Percentiles rank a stretch among this genome's conserved stretches.
Conservation (phyloP, 2,329 filamentous ascomycete genomes). For the Bipolaris victoriae region DNA sequence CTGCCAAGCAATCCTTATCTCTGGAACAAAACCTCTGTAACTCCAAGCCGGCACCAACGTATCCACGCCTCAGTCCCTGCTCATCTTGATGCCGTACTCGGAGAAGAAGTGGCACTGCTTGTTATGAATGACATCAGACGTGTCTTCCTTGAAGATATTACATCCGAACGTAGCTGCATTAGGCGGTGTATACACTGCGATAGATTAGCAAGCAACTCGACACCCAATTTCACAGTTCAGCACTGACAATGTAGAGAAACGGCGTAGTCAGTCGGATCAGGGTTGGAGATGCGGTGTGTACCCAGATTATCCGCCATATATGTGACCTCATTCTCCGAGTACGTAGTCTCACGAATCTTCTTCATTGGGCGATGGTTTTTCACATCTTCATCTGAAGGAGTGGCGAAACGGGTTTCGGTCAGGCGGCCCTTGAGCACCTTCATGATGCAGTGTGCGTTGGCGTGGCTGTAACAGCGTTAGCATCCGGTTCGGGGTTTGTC, state of each 20-base stretch:
- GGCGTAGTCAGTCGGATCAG: constrained; percentile 72
- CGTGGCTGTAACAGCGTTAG: constrained; percentile 44
- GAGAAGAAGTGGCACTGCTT: constrained; percentile 42
- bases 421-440: constrained; percentile 80
- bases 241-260: constrained; percentile 77
- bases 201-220: constrained; percentile 6
- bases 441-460: constrained; percentile 89
- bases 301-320: constrained; percentile 93
- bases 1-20: no score
- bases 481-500: background rate
- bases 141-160: constrained; percentile 78
- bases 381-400: constrained; percentile 63
- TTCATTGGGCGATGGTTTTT: constrained; percentile 61
- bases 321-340: constrained; percentile 74
- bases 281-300: constrained; percentile 81
- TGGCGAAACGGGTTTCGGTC: constrained; percentile 81
- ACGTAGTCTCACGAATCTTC: constrained; percentile 70
- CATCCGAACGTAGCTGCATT: constrained; percentile 85
- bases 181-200: constrained; percentile 78
- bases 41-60: background rate
- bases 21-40: no score
- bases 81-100: constrained; percentile 35
- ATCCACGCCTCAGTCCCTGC: background rate
- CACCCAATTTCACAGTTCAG: constrained; percentile 11
- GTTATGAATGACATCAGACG: constrained; percentile 57